These are phyloP conservation scores for Capsicum baccatum DNA, from an alignment of 257 asterid species.

Conservation along the genomic window DNA sequence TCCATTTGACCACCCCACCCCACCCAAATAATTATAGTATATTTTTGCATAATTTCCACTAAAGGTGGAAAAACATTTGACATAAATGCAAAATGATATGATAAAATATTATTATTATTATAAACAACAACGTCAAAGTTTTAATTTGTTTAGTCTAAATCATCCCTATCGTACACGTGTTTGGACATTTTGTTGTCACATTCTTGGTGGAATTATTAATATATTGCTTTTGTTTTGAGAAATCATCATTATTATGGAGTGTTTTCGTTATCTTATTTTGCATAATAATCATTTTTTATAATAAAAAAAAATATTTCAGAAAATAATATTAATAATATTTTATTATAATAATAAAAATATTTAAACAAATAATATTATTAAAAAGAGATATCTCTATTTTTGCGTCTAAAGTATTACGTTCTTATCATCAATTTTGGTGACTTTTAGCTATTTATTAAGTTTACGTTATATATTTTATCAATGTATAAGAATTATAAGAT, in stretches of 20 bases:
- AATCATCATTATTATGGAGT: not conserved
- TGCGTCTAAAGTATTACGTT: too few species aligned
- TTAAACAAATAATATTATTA: too few species aligned
- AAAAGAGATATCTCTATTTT: too few species aligned
- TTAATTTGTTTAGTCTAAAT: constrained; percentile 7
- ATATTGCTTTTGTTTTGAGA: constrained; percentile 11
- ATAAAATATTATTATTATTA: not conserved
- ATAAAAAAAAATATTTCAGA: too few species aligned
- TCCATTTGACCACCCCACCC: not conserved
- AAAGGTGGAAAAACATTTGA: constrained; percentile 34
- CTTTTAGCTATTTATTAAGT: too few species aligned
- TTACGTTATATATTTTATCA: too few species aligned
- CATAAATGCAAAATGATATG: constrained; percentile 16
- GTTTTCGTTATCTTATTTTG: not conserved
- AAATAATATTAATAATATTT: too few species aligned
- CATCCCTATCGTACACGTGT: constrained; percentile 44
- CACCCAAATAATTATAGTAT: too few species aligned
- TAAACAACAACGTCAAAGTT: constrained; percentile 30
- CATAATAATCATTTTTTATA: too few species aligned
- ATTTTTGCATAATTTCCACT: not conserved
- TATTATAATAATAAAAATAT: too few species aligned
- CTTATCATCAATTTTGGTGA: too few species aligned
- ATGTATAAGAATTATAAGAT: too few species aligned
- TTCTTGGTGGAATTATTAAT: constrained; percentile 34
- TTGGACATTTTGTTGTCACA: constrained; percentile 16